Percentiles rank a stretch among this genome's conserved stretches.
Evolutionary conservation across 768 basidiomycete species (phyloP).

Genomic region (Hygrophoropsis aurantiaca): DNA sequence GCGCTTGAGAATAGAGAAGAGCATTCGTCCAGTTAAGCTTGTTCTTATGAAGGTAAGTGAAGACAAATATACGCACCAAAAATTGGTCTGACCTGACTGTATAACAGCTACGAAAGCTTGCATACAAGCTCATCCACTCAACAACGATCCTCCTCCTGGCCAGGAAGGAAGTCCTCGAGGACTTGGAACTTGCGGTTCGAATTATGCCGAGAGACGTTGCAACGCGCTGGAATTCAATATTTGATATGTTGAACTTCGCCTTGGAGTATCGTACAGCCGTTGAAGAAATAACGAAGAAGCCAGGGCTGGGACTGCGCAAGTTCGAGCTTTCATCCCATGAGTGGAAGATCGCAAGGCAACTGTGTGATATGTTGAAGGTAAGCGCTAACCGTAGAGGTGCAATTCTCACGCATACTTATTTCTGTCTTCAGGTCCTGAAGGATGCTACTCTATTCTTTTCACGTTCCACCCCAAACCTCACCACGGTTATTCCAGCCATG

Average conservation of each 20-base stretch:
- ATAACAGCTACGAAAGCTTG: slow-evolving; percentile 9
- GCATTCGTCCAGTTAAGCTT: slow-evolving; percentile 7
- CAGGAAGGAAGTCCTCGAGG: slow-evolving; percentile 15
- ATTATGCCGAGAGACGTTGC: slow-evolving; percentile 12
- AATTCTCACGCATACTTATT: neutral
- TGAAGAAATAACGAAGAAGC: slow-evolving; percentile 16
- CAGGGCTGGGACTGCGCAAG: slow-evolving; percentile 8
- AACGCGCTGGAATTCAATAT: slow-evolving; percentile 20
- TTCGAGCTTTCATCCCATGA: slow-evolving; percentile 12
- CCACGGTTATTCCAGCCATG: slow-evolving; percentile 33
- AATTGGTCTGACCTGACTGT: neutral
- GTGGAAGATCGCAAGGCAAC: slow-evolving; percentile 24
- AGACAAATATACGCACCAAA: too few relatives aligned
- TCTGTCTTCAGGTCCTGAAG: slow-evolving; percentile 16
- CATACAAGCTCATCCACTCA: slow-evolving; percentile 17
- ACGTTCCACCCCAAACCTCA: slow-evolving; percentile 14
- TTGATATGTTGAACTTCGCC: slow-evolving; percentile 19
- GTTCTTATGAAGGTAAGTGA: slow-evolving; percentile 13
- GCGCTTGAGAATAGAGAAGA: neutral
- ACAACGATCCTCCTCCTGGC: slow-evolving; percentile 18
- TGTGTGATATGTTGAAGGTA: slow-evolving; percentile 18
- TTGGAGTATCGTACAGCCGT: slow-evolving; percentile 18
- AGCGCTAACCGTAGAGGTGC: too few relatives aligned
- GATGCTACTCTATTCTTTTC: slow-evolving; percentile 26
- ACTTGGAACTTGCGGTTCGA: slow-evolving; percentile 4